Conservation (phyloP, 208 protist genomes). For the Trypanosoma mega region DNA sequence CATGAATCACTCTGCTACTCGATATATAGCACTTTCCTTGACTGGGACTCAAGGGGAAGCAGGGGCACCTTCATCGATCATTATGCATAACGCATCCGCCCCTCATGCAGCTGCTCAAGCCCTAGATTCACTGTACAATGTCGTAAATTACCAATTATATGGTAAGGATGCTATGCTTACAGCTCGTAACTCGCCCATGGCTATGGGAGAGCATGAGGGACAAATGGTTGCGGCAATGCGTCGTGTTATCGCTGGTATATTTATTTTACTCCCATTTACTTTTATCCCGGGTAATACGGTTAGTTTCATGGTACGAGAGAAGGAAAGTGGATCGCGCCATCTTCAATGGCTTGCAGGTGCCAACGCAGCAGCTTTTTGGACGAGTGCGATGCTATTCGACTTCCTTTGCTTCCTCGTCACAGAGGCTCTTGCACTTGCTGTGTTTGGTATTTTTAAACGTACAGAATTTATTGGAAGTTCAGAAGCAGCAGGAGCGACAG, state of each 20-base stretch:
- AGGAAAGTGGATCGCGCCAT: constrained; percentile 67
- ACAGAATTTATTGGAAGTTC: constrained; percentile 58
- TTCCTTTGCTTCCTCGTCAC: constrained; percentile 60
- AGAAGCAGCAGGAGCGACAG: constrained; percentile 40
- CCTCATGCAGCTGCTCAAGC: constrained; percentile 54
- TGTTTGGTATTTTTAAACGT: constrained; percentile 70
- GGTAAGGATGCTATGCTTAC: constrained; percentile 30
- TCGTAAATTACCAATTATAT: constrained; percentile 51
- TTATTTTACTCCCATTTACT: constrained; percentile 78
- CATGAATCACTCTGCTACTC: constrained; percentile 32
- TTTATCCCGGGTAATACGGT: constrained; percentile 82
- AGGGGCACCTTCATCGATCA: constrained; percentile 28
- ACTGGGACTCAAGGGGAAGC: constrained; percentile 28
- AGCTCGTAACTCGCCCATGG: constrained; percentile 64
- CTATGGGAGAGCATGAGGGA: constrained; percentile 55
- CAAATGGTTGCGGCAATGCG: constrained; percentile 46
- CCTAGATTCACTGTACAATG: constrained; percentile 54
- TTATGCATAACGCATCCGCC: constrained; percentile 66
- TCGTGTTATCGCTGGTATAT: constrained; percentile 69
- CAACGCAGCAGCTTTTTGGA: constrained; percentile 69
- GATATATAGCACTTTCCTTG: constrained; percentile 49
- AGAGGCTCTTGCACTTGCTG: constrained; percentile 50
- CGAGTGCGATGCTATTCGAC: constrained; percentile 80
- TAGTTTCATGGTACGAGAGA: constrained; percentile 77
- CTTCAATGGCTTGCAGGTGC: constrained; percentile 84